phyloP scores from a whole-genome alignment of 192 early-diverging fungal genomes.

The Diversispora epigaea region DNA sequence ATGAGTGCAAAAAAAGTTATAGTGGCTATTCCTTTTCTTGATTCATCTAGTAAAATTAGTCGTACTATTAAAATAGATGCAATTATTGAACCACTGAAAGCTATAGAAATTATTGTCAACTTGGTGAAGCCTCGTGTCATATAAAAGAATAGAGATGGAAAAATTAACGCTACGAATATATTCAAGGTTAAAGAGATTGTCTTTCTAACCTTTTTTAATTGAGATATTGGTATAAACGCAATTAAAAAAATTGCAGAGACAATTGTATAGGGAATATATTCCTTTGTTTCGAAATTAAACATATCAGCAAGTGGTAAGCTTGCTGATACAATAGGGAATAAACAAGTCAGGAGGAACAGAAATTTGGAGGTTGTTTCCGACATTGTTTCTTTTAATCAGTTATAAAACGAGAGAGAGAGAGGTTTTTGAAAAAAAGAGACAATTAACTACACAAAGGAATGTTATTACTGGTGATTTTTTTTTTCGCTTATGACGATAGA shows the following conservation, averaged over 20 bases:
- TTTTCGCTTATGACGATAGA: too few relatives aligned
- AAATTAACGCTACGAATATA: not conserved
- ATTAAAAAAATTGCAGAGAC: constrained; percentile 6
- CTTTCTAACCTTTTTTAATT: constrained; percentile 1
- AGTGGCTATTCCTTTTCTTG: not conserved
- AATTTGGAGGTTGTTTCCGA: too few relatives aligned
- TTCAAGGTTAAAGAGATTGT: not conserved
- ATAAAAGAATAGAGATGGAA: constrained; percentile 25
- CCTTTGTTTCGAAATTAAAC: constrained; percentile 22
- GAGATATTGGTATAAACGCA: constrained; percentile 9
- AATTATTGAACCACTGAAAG: not conserved
- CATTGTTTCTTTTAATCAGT: too few relatives aligned
- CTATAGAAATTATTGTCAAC: constrained; percentile 13
- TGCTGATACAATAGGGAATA: too few relatives aligned
- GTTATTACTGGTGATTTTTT: too few relatives aligned
- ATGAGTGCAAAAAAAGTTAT: not conserved
- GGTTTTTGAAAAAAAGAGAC: too few relatives aligned
- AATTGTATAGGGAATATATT: constrained; percentile 20
- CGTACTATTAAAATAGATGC: not conserved
- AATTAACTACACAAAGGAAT: too few relatives aligned
- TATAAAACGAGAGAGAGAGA: too few relatives aligned
- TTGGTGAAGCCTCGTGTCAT: constrained; percentile 6
- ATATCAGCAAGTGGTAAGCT: constrained; percentile 25
- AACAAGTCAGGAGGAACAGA: too few relatives aligned
- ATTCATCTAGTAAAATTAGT: not conserved